Conservation (phyloP, 2,329 filamentous ascomycete species). For the Escovopsis weberi region DNA sequence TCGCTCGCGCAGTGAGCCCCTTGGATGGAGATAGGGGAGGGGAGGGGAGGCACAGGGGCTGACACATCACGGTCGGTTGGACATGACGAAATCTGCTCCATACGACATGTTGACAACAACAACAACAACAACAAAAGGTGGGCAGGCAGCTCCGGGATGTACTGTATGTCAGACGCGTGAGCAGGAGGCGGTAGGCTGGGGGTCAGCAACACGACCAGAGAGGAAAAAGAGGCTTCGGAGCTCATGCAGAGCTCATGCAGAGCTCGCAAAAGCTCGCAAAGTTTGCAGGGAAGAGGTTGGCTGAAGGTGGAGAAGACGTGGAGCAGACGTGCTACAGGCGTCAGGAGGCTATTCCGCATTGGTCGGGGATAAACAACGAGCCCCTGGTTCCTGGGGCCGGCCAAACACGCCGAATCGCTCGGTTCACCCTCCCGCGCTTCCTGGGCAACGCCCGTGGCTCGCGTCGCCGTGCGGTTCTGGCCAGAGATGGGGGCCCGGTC, state of each 20-base stretch:
- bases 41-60: neutral
- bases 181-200: neutral
- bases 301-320: conserved; percentile 7
- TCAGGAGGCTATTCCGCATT: conserved; percentile 11
- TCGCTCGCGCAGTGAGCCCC: too few relatives aligned
- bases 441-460: neutral
- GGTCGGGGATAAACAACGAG: conserved; percentile 14
- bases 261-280: conserved; percentile 6
- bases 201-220: conserved; percentile 3
- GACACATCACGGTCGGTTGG: too few relatives aligned
- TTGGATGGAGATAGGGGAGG: too few relatives aligned
- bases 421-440: conserved; percentile 11
- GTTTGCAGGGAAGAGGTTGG: conserved; percentile 7
- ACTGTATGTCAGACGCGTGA: too few relatives aligned
- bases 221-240: conserved; percentile 1
- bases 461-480: neutral
- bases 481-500: conserved; percentile 11
- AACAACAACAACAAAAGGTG: too few relatives aligned
- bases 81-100: too few relatives aligned
- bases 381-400: conserved; percentile 4
- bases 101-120: too few relatives aligned
- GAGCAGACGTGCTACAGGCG: conserved; percentile 5
- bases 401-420: conserved; percentile 12
- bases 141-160: too few relatives aligned
- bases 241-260: neutral